Evolutionary conservation across 305 asterid species (phyloP), one percentile per base, ranked within the genome.

Genomic region (Fraxinus xanthoxyloides): DNA sequence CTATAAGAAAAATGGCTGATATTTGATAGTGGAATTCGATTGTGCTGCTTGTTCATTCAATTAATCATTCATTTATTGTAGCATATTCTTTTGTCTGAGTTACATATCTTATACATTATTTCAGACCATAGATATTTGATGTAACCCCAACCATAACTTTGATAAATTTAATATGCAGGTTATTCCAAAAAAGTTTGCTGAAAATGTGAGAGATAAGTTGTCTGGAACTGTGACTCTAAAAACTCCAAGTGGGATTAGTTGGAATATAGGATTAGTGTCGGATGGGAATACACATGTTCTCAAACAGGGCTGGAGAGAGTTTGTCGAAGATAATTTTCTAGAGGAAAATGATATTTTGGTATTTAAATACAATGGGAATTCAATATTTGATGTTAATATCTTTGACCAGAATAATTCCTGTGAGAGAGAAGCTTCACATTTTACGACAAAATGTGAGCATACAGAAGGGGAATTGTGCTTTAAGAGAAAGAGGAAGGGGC

Each of bases 341-440:
- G 73, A 82, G 43, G 84, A 85, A 74, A 76, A 84, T 19, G 88
- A 87, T 77, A 75, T 84, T 19, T 77, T 89, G 75, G 13, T 89
- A 0, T 85, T 89, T 79, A 84, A 82, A 30, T 87, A 89, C 81
- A 69, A 3, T 10, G 91, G 87, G 36, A 59, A 54, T 19, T 82
- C 83, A 8, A 81, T 43, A 76, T 84, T 84, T 54, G 81, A 84
- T 34, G 84, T 80, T 51, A 31, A 51, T 61, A 80, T 80, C 46
- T 84, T 84, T 30, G 83, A 84, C 9, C 46, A 77, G 48, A 80
- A 31, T 38, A 79, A 59, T 72, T 65, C 36, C 7, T 84, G 86
- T 21, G 92, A 89, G 82, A 89, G 82, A 81, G 89, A 80, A 43
- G 73, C 87, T 26, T 79, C 90, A n/a, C 88, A 84, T 83, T 87